A percentile compares a stretch with the other conserved stretches of the same genome.
These are phyloP conservation scores for Botrytis porri DNA, from an alignment of 2,329 filamentous ascomycete genomes.

Conservation along the genomic window DNA sequence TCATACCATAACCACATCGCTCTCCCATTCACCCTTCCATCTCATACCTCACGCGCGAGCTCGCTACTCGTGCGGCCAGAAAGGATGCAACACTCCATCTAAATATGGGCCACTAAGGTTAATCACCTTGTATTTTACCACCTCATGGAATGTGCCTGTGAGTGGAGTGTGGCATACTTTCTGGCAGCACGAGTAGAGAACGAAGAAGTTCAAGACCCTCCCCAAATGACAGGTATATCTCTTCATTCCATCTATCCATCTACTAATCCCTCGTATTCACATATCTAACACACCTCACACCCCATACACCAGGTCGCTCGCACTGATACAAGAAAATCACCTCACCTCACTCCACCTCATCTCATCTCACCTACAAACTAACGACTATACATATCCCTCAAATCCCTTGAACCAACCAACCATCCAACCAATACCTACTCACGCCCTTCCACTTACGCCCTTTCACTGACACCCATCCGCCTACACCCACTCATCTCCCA, in stretches of 20 bases:
- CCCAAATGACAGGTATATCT: not conserved
- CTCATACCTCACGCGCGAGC: not conserved
- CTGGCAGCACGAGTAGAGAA: too few relatives aligned
- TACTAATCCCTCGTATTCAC: not conserved
- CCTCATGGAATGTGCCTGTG: too few relatives aligned
- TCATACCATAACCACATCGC: not conserved
- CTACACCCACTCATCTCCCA: not conserved
- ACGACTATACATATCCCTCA: not conserved
- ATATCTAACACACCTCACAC: not conserved
- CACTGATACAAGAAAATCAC: not conserved
- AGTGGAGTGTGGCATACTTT: too few relatives aligned
- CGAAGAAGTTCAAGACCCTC: not conserved
- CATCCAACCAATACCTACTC: not conserved
- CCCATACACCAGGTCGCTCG: not conserved
- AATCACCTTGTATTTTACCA: too few relatives aligned
- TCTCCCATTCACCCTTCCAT: not conserved
- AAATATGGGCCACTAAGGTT: too few relatives aligned
- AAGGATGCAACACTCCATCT: too few relatives aligned
- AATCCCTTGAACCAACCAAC: not conserved
- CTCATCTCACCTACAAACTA: not conserved
- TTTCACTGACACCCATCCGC: too few relatives aligned
- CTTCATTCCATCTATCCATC: not conserved
- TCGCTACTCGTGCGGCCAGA: too few relatives aligned
- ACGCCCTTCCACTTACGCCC: not conserved
- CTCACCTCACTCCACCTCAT: not conserved